These are phyloP conservation scores for Dendrothele bispora DNA, from an alignment of 768 basidiomycete species.

Conservation along the genomic window DNA sequence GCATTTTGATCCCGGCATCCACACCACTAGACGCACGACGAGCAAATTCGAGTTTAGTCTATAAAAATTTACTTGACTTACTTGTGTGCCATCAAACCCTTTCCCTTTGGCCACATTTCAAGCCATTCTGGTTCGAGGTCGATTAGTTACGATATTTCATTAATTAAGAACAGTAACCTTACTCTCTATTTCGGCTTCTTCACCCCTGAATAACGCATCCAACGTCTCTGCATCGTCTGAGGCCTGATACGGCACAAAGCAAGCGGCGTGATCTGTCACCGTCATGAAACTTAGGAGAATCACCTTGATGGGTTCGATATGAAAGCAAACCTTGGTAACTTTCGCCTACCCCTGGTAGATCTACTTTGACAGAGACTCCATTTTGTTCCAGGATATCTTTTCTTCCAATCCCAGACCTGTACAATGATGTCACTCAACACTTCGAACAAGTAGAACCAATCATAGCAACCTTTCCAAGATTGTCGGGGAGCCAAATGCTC, in stretches of 20 bases:
- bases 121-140: background rate
- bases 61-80: background rate
- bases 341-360: slow-evolving; percentile 56
- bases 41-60: background rate
- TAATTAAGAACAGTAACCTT: slow-evolving; percentile 5
- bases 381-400: slow-evolving; percentile 31
- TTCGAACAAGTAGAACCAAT: background rate
- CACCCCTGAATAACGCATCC: slow-evolving; percentile 27
- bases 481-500: slow-evolving; percentile 51
- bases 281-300: background rate
- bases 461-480: slow-evolving; percentile 27
- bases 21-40: slow-evolving; percentile 22
- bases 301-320: background rate
- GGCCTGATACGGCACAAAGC: slow-evolving; percentile 25
- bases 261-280: slow-evolving; percentile 27
- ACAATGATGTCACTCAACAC: background rate
- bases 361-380: slow-evolving; percentile 37
- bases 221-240: slow-evolving; percentile 28
- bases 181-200: slow-evolving; percentile 25
- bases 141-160: background rate
- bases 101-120: background rate
- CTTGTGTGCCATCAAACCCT: background rate
- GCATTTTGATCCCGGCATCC: slow-evolving; percentile 39
- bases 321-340: slow-evolving; percentile 33
- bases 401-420: slow-evolving; percentile 50